phyloP scores from a whole-genome alignment of 257 asterid genomes.

The Solanum chaucha region DNA sequence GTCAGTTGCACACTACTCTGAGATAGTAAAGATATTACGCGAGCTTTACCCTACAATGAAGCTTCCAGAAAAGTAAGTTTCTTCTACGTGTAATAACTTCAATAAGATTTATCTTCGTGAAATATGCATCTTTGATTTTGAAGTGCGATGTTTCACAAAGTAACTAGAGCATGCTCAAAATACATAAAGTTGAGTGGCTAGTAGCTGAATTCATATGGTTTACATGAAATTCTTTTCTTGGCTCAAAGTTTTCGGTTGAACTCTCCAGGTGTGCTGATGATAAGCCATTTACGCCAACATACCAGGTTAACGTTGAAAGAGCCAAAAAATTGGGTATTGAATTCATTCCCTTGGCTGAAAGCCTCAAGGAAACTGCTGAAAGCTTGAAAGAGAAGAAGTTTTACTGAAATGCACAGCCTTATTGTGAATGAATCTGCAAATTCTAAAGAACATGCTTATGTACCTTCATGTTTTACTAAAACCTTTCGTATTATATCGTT shows the following conservation, averaged over 20 bases:
- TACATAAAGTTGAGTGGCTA: background rate
- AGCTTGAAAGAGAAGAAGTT: background rate
- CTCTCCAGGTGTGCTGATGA: background rate
- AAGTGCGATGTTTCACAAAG: background rate
- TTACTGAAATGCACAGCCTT: background rate
- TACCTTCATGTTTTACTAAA: background rate
- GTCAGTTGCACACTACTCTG: constrained; percentile 40
- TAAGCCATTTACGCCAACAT: background rate
- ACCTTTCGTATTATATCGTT: background rate
- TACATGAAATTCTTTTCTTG: background rate
- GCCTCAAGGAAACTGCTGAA: background rate
- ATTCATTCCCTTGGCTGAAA: background rate
- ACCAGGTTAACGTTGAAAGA: background rate
- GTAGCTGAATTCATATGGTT: background rate
- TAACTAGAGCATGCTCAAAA: too few species aligned
- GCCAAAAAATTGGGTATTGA: background rate
- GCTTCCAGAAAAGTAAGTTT: constrained; percentile 59
- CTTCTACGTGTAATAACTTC: too few species aligned
- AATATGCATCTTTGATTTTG: background rate
- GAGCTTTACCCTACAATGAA: constrained; percentile 42
- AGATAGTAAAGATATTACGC: constrained; percentile 32
- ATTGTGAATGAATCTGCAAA: background rate
- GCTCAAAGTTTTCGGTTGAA: background rate
- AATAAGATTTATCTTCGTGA: too few species aligned
- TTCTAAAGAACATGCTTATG: background rate